Percentiles rank a stretch among this genome's conserved stretches.
Conservation (phyloP, 257 asterid species). For the Petrea volubilis region DNA sequence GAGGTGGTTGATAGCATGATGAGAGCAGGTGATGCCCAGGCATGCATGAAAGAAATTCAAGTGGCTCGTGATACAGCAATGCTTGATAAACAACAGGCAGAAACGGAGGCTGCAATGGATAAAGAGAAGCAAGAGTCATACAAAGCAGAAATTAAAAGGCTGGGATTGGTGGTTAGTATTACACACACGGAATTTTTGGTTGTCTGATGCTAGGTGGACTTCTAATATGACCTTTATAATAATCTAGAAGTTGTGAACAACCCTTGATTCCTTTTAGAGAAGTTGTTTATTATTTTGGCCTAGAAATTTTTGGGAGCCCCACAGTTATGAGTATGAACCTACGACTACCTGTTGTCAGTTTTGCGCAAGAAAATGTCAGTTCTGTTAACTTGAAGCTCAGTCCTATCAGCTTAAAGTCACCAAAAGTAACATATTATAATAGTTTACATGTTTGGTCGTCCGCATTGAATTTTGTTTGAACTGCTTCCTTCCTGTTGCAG, state of each 20-base stretch:
- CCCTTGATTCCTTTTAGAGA: slow-evolving; percentile 10
- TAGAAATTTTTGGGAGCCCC: neutral
- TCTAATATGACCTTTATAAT: neutral
- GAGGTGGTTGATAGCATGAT: slow-evolving; percentile 81
- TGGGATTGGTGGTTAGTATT: slow-evolving; percentile 72
- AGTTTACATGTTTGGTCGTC: slow-evolving; percentile 14
- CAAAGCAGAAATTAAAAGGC: slow-evolving; percentile 73
- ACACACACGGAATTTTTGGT: neutral
- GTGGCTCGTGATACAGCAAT: slow-evolving; percentile 72
- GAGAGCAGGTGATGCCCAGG: slow-evolving; percentile 68
- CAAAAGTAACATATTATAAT: slow-evolving; percentile 1
- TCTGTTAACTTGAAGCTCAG: slow-evolving; percentile 1
- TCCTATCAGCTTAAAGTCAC: slow-evolving; percentile 14
- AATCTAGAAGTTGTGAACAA: neutral
- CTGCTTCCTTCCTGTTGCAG: slow-evolving; percentile 45
- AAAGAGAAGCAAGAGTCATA: slow-evolving; percentile 68
- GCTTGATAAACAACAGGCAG: slow-evolving; percentile 71
- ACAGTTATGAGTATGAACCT: neutral
- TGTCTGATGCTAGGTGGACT: slow-evolving; percentile 8
- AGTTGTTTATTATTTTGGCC: neutral
- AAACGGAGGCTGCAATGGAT: slow-evolving; percentile 63
- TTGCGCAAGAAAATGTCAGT: neutral
- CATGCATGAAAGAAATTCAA: slow-evolving; percentile 66
- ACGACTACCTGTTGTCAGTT: neutral
- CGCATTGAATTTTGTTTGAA: slow-evolving; percentile 24